Evolutionary conservation across 352 stramenopile genomes (phyloP).

Genomic region (Globisporangium paddicum): DNA sequence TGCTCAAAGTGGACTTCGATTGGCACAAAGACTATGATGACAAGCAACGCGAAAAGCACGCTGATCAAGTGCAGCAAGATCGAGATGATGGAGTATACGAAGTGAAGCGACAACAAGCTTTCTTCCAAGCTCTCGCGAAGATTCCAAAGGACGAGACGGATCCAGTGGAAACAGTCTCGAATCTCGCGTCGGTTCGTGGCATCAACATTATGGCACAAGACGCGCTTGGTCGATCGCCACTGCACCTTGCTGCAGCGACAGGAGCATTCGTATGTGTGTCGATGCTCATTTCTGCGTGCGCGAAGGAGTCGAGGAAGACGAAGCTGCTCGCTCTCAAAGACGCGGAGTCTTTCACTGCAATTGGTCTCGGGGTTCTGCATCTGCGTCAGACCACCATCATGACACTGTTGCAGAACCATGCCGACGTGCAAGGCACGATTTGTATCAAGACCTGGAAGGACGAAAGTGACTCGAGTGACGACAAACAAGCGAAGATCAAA

Average conservation of each 20-base stretch:
- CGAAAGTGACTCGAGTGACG: not conserved
- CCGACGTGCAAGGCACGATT: constrained; percentile 47
- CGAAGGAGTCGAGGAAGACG: constrained; percentile 20
- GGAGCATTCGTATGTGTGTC: constrained; percentile 73
- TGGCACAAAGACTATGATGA: constrained; percentile 55
- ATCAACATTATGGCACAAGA: constrained; percentile 40
- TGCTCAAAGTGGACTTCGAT: constrained; percentile 65
- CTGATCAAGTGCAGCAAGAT: constrained; percentile 20
- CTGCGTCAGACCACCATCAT: constrained; percentile 72
- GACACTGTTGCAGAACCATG: constrained; percentile 62
- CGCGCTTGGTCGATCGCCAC: constrained; percentile 40
- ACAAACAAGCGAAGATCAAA: constrained; percentile 17
- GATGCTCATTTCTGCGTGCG: constrained; percentile 37
- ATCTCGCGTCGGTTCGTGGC: constrained; percentile 43
- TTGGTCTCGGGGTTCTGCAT: constrained; percentile 51
- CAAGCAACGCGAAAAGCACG: constrained; percentile 21
- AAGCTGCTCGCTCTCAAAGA: constrained; percentile 34
- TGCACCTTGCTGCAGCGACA: constrained; percentile 69
- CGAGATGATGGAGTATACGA: constrained; percentile 42
- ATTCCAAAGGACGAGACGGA: constrained; percentile 49
- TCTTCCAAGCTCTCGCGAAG: constrained; percentile 27
- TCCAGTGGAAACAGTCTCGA: constrained; percentile 75
- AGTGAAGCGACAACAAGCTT: constrained; percentile 36
- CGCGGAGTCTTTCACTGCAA: constrained; percentile 40
- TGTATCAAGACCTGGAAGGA: constrained; percentile 18